Conservation (phyloP, 257 asterid genomes). For the Nicotiana tomentosiformis region DNA sequence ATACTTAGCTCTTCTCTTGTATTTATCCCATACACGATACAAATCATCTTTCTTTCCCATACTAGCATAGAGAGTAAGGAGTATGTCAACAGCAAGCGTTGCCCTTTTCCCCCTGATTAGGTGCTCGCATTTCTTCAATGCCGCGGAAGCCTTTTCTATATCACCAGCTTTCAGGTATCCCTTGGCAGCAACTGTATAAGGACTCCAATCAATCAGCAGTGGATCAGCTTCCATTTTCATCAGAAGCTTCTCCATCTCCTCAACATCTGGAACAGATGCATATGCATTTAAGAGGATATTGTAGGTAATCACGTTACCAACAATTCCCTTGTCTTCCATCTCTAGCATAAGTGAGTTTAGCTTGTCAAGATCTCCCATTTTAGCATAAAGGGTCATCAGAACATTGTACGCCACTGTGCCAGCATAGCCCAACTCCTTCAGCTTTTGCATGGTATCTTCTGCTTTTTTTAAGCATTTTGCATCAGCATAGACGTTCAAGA, state of each 20-base stretch:
- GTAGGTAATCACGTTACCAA: conserved; percentile 18
- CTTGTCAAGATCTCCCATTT: conserved; percentile 24
- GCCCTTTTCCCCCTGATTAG: conserved; percentile 3
- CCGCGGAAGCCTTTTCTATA: conserved; percentile 21
- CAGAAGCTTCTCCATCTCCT: conserved; percentile 40
- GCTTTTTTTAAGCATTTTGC: conserved; percentile 20
- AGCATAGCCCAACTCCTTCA: conserved; percentile 19
- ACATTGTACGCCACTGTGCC: conserved; percentile 18
- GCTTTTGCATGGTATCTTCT: conserved; percentile 27
- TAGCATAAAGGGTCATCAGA: conserved; percentile 35
- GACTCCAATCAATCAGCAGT: neutral
- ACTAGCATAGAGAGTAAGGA: conserved; percentile 33
- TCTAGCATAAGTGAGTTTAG: conserved; percentile 27
- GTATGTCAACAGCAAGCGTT: conserved; percentile 12
- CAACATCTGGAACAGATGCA: conserved; percentile 22
- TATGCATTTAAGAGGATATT: conserved; percentile 28
- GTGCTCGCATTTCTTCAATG: conserved; percentile 29
- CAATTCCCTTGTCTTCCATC: conserved; percentile 36
- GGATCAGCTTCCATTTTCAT: conserved; percentile 49
- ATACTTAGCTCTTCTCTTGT: conserved; percentile 10
- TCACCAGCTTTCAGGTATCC: conserved; percentile 39
- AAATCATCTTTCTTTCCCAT: conserved; percentile 36
- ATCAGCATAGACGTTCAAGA: conserved; percentile 27
- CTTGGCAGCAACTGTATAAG: conserved; percentile 31
- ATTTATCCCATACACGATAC: conserved; percentile 33